Conservation (phyloP, 2,329 filamentous ascomycete genomes). For the Colletotrichum theobromicola region DNA sequence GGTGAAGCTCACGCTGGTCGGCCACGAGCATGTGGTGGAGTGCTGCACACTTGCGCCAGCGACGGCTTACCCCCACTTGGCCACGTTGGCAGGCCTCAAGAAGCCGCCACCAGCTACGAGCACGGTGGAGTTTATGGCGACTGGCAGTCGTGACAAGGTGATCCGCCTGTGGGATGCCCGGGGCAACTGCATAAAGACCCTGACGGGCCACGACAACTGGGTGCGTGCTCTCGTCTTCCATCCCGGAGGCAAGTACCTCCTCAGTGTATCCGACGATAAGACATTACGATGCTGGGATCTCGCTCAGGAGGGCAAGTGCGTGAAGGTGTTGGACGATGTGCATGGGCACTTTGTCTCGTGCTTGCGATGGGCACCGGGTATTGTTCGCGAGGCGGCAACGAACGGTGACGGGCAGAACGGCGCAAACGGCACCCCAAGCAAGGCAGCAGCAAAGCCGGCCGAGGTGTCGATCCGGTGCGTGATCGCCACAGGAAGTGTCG, state of each 20-base stretch:
- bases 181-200: slow-evolving; percentile 82
- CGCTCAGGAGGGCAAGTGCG: slow-evolving; percentile 86
- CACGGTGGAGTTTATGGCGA: slow-evolving; percentile 87
- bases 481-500: slow-evolving; percentile 86
- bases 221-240: slow-evolving; percentile 86
- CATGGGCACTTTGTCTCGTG: slow-evolving; percentile 88
- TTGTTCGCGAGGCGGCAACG: slow-evolving; percentile 63
- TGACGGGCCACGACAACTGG: slow-evolving; percentile 94
- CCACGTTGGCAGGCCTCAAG: slow-evolving; percentile 80
- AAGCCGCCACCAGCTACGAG: slow-evolving; percentile 77
- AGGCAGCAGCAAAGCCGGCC: slow-evolving; percentile 46
- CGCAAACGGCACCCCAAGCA: slow-evolving; percentile 47
- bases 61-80: slow-evolving; percentile 77
- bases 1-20: slow-evolving; percentile 78
- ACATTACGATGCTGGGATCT: slow-evolving; percentile 94
- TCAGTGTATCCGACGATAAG: slow-evolving; percentile 89
- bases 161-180: slow-evolving; percentile 89
- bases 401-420: slow-evolving; percentile 44
- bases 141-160: slow-evolving; percentile 86
- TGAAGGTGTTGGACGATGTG: slow-evolving; percentile 78
- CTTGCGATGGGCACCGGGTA: slow-evolving; percentile 83
- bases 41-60: slow-evolving; percentile 88
- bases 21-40: slow-evolving; percentile 86
- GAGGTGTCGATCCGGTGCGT: slow-evolving; percentile 79
- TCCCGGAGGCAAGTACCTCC: slow-evolving; percentile 87